These are phyloP conservation scores for Bromus sterilis DNA, from an alignment of 176 grass and related monocot genomes.

Conservation along the genomic window DNA sequence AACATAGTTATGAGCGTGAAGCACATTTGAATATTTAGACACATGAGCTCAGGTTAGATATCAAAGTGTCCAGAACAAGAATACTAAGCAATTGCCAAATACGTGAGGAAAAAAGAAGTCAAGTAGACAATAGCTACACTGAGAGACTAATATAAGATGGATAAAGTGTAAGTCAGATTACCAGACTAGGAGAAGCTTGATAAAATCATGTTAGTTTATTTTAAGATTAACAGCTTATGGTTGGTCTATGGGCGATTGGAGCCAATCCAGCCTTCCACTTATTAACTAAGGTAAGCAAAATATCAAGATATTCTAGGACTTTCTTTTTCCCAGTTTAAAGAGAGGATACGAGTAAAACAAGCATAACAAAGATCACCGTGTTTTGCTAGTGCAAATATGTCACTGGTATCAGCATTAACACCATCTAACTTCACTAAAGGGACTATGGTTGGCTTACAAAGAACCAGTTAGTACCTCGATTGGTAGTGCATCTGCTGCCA, in stretches of 20 bases:
- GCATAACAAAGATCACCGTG: background rate
- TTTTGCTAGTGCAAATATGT: background rate
- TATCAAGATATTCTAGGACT: background rate
- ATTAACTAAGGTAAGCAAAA: background rate
- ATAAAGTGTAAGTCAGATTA: background rate
- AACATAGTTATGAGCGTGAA: background rate
- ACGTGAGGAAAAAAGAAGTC: background rate
- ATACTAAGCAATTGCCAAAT: background rate
- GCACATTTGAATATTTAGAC: background rate
- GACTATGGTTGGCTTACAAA: constrained; percentile 11
- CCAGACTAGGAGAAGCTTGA: background rate
- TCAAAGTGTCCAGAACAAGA: background rate
- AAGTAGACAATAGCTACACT: background rate
- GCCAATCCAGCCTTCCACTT: background rate
- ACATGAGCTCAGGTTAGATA: background rate
- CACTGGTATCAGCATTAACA: background rate
- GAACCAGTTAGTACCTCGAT: constrained; percentile 48
- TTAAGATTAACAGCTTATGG: background rate
- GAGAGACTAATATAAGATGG: background rate
- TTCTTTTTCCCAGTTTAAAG: background rate
- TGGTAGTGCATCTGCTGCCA: constrained; percentile 82
- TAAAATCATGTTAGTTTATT: background rate
- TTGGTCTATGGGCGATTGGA: background rate
- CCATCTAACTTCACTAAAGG: background rate
- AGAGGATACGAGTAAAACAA: constrained; percentile 1